These are phyloP conservation scores for Galeopsis tetrahit DNA, from an alignment of 257 asterid genomes.

Conservation along the genomic window DNA sequence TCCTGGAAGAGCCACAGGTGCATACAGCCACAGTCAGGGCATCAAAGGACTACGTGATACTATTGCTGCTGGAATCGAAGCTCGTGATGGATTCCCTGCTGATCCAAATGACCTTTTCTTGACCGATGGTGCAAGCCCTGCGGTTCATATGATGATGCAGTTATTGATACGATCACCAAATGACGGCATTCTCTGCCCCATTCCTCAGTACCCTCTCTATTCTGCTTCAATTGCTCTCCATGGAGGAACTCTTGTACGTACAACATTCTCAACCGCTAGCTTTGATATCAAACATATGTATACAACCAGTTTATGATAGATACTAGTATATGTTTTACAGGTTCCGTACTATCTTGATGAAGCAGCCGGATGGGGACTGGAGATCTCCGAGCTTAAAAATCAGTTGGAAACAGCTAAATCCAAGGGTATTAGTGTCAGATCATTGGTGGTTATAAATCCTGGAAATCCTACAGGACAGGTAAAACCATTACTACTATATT, in stretches of 20 bases:
- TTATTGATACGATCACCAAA: slow-evolving; percentile 71
- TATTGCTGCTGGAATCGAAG: slow-evolving; percentile 93
- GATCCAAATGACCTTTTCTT: slow-evolving; percentile 91
- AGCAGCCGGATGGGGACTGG: slow-evolving; percentile 96
- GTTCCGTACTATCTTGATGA: slow-evolving; percentile 97
- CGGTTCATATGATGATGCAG: slow-evolving; percentile 99
- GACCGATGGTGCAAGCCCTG: slow-evolving; percentile 99
- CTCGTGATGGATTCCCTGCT: slow-evolving; percentile 95
- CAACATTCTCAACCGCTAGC: neutral
- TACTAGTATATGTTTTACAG: slow-evolving; percentile 43
- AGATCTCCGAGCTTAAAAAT: slow-evolving; percentile 74
- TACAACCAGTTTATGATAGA: neutral
- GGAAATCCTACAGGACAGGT: slow-evolving; percentile 99
- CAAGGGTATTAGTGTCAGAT: slow-evolving; percentile 72
- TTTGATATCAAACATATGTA: neutral
- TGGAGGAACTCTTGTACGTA: slow-evolving; percentile 92
- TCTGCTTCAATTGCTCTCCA: slow-evolving; percentile 83
- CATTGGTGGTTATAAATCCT: slow-evolving; percentile 97
- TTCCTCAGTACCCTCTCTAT: slow-evolving; percentile 95
- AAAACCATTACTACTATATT: neutral
- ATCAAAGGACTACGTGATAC: slow-evolving; percentile 90
- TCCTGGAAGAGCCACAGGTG: slow-evolving; percentile 99
- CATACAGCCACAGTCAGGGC: slow-evolving; percentile 99
- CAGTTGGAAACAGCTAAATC: slow-evolving; percentile 86
- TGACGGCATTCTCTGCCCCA: slow-evolving; percentile 96